Evolutionary conservation across 2,329 filamentous ascomycete species (phyloP).

Genomic region (Aureobasidium leucospermi): DNA sequence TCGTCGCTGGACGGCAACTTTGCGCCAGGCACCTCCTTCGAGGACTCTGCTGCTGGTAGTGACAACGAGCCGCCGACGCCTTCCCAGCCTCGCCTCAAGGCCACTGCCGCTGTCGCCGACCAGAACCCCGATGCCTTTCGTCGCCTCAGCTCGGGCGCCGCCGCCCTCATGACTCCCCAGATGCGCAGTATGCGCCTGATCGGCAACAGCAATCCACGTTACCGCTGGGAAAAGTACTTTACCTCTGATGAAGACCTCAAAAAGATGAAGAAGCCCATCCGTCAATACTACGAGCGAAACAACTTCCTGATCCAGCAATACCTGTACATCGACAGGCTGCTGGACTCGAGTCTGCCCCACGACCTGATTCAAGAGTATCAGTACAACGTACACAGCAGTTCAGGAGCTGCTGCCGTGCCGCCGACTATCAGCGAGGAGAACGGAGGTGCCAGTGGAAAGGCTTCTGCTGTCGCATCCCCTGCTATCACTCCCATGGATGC

Average conservation of each 20-base stretch:
- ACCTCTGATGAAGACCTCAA: constrained; percentile 69
- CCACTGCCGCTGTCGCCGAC: neutral
- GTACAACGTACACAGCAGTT: constrained; percentile 40
- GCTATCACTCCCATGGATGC: neutral
- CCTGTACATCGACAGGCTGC: constrained; percentile 81
- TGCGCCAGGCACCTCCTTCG: neutral
- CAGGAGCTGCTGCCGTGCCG: constrained; percentile 39
- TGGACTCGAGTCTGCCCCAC: constrained; percentile 89
- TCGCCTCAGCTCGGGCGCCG: constrained; percentile 35
- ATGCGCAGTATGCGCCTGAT: constrained; percentile 81
- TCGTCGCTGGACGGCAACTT: constrained; percentile 13
- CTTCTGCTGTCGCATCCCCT: constrained; percentile 44
- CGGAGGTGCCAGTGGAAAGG: constrained; percentile 19
- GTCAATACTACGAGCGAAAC: constrained; percentile 80
- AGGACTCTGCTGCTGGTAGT: constrained; percentile 13
- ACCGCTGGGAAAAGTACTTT: constrained; percentile 81
- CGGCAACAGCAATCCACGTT: constrained; percentile 78
- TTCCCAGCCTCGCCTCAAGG: neutral
- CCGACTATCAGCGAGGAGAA: constrained; percentile 68
- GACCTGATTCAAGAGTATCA: constrained; percentile 87
- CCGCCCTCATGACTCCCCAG: constrained; percentile 49
- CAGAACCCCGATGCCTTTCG: constrained; percentile 18
- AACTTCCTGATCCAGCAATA: constrained; percentile 89
- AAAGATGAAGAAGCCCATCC: constrained; percentile 65
- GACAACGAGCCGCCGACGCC: constrained; percentile 1